Evolutionary conservation across 2,329 filamentous ascomycete species (phyloP).

Genomic region (Dactylella cylindrospora): DNA sequence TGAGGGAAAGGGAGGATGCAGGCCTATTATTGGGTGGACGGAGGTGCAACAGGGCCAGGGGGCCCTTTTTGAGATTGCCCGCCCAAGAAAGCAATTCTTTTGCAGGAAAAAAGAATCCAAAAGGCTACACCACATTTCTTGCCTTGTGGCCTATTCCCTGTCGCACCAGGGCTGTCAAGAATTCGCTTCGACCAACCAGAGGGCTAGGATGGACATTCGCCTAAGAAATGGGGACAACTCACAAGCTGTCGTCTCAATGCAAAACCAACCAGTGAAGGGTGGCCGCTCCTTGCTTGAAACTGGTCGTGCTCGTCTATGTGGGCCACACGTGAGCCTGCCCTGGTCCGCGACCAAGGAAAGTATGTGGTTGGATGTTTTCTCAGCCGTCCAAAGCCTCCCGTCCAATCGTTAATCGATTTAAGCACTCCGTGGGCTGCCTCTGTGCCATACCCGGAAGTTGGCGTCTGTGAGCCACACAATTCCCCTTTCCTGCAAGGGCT

Average conservation of each 20-base stretch:
- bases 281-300: constrained; percentile 42
- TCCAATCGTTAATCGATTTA: constrained; percentile 38
- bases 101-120: constrained; percentile 37
- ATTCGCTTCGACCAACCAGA: constrained; percentile 38
- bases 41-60: constrained; percentile 42
- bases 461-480: constrained; percentile 42
- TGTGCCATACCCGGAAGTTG: constrained; percentile 42
- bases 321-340: constrained; percentile 42
- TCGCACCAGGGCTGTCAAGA: constrained; percentile 35
- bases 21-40: constrained; percentile 42
- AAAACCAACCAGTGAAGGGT: constrained; percentile 41
- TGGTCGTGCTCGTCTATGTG: constrained; percentile 38
- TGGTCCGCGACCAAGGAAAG: constrained; percentile 37
- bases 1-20: constrained; percentile 31
- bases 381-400: constrained; percentile 36
- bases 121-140: too few species aligned
- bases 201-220: constrained; percentile 26
- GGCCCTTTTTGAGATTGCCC: constrained; percentile 31
- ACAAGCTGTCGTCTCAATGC: constrained; percentile 45
- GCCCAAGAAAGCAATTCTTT: constrained; percentile 26
- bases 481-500: constrained; percentile 24
- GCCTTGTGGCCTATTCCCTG: constrained; percentile 37
- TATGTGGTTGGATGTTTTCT: constrained; percentile 32
- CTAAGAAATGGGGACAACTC: constrained; percentile 45
- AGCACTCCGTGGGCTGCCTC: constrained; percentile 37